These are phyloP conservation scores for Sungouiella blattae DNA, from an alignment of 805 yeast species.

Conservation along the genomic window DNA sequence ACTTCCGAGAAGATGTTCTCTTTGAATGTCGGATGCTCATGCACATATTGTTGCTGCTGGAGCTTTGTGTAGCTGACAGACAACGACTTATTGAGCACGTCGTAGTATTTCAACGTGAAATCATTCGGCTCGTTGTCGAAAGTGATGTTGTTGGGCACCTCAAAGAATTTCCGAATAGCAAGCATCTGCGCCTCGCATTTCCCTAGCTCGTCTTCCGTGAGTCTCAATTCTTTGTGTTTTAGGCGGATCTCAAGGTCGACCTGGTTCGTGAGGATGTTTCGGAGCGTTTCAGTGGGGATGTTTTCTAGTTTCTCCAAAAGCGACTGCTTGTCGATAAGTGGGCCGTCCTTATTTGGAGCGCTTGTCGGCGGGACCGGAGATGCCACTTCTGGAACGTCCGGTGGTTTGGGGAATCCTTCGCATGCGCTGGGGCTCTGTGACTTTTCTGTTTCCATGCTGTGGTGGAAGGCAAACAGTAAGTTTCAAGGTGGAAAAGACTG, in stretches of 20 bases:
- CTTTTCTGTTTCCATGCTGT: too few species aligned
- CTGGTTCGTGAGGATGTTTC: conserved; percentile 37
- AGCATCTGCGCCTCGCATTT: conserved; percentile 58
- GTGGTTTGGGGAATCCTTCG: too few species aligned
- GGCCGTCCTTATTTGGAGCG: neutral
- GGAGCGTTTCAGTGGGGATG: conserved; percentile 17
- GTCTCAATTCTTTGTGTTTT: conserved; percentile 53
- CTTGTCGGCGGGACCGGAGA: too few species aligned
- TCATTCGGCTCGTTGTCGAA: conserved; percentile 44
- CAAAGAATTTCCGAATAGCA: conserved; percentile 44
- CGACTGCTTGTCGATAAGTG: conserved; percentile 9
- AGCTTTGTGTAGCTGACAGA: conserved; percentile 29
- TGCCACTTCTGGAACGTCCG: too few species aligned
- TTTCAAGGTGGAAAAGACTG: too few species aligned
- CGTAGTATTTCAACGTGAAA: conserved; percentile 40
- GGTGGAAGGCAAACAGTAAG: too few species aligned
- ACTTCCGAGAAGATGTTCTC: conserved; percentile 10
- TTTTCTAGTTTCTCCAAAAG: conserved; percentile 14
- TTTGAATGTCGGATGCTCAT: conserved; percentile 9
- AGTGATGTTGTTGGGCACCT: conserved; percentile 37
- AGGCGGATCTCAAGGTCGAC: conserved; percentile 58
- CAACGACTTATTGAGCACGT: conserved; percentile 32
- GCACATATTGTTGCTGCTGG: conserved; percentile 14
- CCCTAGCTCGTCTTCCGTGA: conserved; percentile 50
- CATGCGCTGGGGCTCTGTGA: too few species aligned